Base-by-base conservation (phyloP, 1,284 basidiomycete species). In the Heterobasidion parviporum region DNA sequence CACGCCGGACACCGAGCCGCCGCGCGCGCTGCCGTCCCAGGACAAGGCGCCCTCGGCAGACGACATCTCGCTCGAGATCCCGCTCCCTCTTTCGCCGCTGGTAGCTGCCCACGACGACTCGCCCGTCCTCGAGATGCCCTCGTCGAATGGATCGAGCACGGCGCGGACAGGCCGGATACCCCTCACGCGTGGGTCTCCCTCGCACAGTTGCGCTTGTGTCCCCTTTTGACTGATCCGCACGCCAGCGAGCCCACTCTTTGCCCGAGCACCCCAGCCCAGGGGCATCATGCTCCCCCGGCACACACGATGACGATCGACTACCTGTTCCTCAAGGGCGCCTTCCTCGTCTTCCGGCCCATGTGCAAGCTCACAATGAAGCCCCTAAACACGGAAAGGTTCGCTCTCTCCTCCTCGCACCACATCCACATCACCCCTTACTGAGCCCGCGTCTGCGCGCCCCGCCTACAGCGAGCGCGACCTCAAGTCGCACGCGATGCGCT, bases 301-400 rank as follows among this genome's bases (percentile, higher is more conserved):
- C 56, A 53, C 26, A 56, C 62, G 6, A 59, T 89, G 57, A 81
- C 80, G 20, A 75, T 76, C n/a, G 80, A 89, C 52, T 93, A 97
- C 63, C 73, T 95, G 51, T 94, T 94, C 69, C 81, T 96, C 66
- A 98, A 98, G 69, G 95, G 98, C 66, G 94, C 95, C 0, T 98
- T 96, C 74, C 79, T 98, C 59, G 94, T 98, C 20, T 96, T 98
- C 73, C 81, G 95, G 52, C 93, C 95, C 0, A 74, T 98, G 35
- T 98, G 95, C 76, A 98, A 98, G 70, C 75, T 98, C 60, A 94
- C 93, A n/a, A 97, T 98, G 94, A 98, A 97, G 69, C 89, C 94
- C 15, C 74, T 98, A 46, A 91, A 92, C 60, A 85, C 81, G 4
- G 95, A 98, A 69, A 95, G 91, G 94, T 93, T 56, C 60, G 80